phyloP scores from a whole-genome alignment of 331 rosid species.

The Telfairia occidentalis region DNA sequence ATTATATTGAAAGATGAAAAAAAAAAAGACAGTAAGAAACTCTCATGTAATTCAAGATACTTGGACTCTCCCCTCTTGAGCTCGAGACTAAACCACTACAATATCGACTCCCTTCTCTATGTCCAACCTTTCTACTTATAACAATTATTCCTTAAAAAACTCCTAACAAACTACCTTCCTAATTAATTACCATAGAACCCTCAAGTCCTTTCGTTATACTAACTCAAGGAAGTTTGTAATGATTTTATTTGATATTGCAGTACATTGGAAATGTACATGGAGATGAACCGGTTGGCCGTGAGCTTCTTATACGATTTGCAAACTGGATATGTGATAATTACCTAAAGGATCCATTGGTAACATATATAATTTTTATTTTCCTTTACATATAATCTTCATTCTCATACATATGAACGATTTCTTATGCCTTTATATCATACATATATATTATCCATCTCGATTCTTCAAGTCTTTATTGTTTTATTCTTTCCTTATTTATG shows the following conservation, averaged over 20 bases:
- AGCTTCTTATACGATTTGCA: constrained; percentile 66
- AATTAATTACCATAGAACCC: no score
- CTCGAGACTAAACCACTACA: no score
- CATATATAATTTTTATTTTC: constrained; percentile 13
- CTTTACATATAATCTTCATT: background rate
- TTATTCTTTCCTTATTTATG: background rate
- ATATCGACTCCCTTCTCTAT: no score
- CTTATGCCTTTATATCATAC: background rate
- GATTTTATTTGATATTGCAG: constrained; percentile 41
- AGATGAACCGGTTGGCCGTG: constrained; percentile 94
- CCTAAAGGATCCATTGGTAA: constrained; percentile 73
- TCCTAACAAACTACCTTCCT: no score
- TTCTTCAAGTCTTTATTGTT: background rate
- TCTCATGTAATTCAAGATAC: no score
- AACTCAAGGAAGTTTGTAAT: constrained; percentile 16
- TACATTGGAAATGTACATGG: constrained; percentile 95
- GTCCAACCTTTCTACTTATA: no score
- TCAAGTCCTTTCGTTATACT: no score
- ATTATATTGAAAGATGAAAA: no score
- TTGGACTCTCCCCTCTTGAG: no score
- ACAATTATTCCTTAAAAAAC: no score
- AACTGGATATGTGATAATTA: constrained; percentile 90
- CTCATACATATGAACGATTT: background rate
- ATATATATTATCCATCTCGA: background rate
- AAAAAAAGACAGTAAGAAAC: no score